These are phyloP conservation scores for Heritiera fomes DNA, from an alignment of 345 rosid genomes.

Conservation along the genomic window DNA sequence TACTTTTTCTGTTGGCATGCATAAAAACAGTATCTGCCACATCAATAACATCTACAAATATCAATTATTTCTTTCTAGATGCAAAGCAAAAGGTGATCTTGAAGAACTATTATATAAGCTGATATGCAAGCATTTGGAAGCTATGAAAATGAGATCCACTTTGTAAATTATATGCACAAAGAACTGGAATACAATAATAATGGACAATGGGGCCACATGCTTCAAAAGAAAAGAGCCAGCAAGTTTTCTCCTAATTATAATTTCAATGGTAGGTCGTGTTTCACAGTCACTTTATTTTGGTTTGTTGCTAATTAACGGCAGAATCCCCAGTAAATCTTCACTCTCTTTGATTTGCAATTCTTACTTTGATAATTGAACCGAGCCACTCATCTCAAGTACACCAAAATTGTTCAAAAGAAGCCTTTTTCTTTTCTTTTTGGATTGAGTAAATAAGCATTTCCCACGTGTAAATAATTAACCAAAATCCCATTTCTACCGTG, in stretches of 20 bases:
- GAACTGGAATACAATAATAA: conserved; percentile 30
- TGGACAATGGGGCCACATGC: conserved; percentile 39
- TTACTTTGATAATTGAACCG: conserved; percentile 7
- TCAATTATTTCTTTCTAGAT: conserved; percentile 1
- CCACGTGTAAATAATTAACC: not conserved
- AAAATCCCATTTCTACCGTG: not conserved
- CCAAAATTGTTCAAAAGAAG: not conserved
- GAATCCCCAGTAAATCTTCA: not conserved
- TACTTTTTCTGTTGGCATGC: not conserved
- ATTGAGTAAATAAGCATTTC: not conserved
- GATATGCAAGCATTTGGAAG: conserved; percentile 24
- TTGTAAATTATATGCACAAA: not conserved
- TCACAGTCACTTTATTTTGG: conserved; percentile 37
- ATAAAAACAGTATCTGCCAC: not conserved
- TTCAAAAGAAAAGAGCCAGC: conserved; percentile 23
- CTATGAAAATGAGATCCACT: conserved; percentile 40
- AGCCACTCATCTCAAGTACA: not conserved
- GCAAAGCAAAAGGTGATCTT: not conserved
- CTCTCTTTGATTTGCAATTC: not conserved
- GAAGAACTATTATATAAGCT: conserved; percentile 6
- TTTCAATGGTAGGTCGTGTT: conserved; percentile 46
- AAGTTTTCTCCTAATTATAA: conserved; percentile 31
- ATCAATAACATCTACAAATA: not conserved
- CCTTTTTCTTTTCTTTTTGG: not conserved
- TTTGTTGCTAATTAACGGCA: not conserved